Conservation (phyloP, 169 alveolate species). For the Cryptosporidium ryanae region DNA sequence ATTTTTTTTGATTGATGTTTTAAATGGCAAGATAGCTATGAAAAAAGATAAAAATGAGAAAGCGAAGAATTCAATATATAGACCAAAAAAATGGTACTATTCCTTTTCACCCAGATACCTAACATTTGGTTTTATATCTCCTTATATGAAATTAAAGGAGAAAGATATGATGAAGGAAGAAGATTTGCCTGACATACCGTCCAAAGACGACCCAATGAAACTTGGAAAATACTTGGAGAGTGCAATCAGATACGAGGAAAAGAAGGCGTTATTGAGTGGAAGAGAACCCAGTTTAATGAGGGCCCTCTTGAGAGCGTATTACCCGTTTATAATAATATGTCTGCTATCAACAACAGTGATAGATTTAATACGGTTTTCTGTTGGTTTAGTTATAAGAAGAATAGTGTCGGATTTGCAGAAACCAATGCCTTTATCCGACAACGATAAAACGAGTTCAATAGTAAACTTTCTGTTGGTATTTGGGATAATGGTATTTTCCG, state of each 20-base stretch:
- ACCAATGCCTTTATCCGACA: slow-evolving; percentile 46
- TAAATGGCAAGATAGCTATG: neutral
- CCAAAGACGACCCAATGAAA: slow-evolving; percentile 43
- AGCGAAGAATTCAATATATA: slow-evolving; percentile 26
- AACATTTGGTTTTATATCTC: slow-evolving; percentile 67
- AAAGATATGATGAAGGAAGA: slow-evolving; percentile 46
- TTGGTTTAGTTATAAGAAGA: slow-evolving; percentile 47
- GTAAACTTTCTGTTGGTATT: slow-evolving; percentile 49
- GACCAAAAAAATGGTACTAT: slow-evolving; percentile 49
- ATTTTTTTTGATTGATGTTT: neutral
- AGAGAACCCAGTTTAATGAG: slow-evolving; percentile 71
- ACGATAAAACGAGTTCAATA: slow-evolving; percentile 12
- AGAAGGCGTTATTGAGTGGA: slow-evolving; percentile 6
- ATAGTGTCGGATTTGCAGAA: slow-evolving; percentile 61
- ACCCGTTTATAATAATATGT: slow-evolving; percentile 50
- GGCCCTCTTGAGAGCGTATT: slow-evolving; percentile 51
- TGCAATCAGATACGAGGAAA: slow-evolving; percentile 43
- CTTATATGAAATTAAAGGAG: slow-evolving; percentile 49
- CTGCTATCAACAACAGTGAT: slow-evolving; percentile 28
- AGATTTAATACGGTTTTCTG: slow-evolving; percentile 60
- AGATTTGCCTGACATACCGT: slow-evolving; percentile 61
- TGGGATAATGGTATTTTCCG: slow-evolving; percentile 26
- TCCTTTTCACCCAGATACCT: slow-evolving; percentile 48
- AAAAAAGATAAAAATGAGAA: slow-evolving; percentile 1
- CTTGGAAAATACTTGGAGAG: slow-evolving; percentile 36